These are phyloP conservation scores for Taiozyma sp. DNA, from an alignment of 1,139 yeast genomes.

Conservation along the genomic window DNA sequence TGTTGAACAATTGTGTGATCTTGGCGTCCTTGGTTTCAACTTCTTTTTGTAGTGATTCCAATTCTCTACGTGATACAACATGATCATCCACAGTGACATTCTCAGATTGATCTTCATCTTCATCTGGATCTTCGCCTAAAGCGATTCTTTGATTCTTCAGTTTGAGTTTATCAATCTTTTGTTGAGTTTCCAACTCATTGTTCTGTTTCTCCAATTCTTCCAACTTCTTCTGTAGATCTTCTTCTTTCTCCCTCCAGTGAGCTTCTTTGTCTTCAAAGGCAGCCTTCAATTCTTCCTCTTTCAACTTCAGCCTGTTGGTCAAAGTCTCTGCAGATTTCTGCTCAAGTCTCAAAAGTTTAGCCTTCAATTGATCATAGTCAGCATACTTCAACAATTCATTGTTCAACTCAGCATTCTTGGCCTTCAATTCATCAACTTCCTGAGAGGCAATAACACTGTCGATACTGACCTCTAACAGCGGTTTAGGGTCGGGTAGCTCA, in stretches of 20 bases:
- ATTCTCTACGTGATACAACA: conserved; percentile 11
- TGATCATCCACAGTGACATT: conserved; percentile 5
- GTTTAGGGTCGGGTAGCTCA: conserved; percentile 92
- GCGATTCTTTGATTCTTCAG: conserved; percentile 37
- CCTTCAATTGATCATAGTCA: conserved; percentile 75
- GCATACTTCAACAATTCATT: conserved; percentile 63
- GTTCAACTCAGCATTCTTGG: conserved; percentile 51
- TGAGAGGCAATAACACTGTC: conserved; percentile 60
- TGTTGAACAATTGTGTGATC: conserved; percentile 64
- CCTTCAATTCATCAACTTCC: conserved; percentile 48
- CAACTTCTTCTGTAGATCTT: conserved; percentile 39
- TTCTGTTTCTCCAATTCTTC: conserved; percentile 44
- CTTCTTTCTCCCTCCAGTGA: conserved; percentile 54
- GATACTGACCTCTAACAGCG: conserved; percentile 67
- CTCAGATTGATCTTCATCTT: conserved; percentile 11
- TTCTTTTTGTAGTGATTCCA: conserved; percentile 69
- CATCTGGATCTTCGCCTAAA: conserved; percentile 22
- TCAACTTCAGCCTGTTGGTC: conserved; percentile 40
- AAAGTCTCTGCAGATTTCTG: conserved; percentile 52
- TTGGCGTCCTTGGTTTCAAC: conserved; percentile 69
- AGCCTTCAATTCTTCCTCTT: conserved; percentile 59
- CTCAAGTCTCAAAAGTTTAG: conserved; percentile 53
- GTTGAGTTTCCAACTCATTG: conserved; percentile 50
- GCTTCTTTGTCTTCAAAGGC: conserved; percentile 58
- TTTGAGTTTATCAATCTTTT: conserved; percentile 49